These are phyloP conservation scores for Eragrostis tef DNA, from an alignment of 202 grass and related monocot genomes.

Conservation along the genomic window DNA sequence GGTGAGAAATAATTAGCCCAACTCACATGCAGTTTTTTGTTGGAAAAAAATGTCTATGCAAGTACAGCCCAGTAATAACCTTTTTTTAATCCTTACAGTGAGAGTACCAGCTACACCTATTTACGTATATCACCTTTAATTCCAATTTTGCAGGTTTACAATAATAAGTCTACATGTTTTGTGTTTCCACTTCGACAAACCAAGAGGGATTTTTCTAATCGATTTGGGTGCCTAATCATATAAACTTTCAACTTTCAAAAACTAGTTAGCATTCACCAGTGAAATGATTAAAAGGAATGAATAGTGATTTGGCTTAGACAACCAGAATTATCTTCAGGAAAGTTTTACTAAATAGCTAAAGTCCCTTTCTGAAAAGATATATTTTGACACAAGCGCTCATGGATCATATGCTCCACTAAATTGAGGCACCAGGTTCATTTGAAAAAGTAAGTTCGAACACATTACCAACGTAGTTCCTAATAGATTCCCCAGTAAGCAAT, in stretches of 20 bases:
- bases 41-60: not conserved
- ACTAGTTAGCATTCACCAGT: not conserved
- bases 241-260: not conserved
- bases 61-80: not conserved
- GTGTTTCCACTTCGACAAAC: not conserved
- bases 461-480: constrained; percentile 20
- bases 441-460: not conserved
- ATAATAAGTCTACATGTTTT: not conserved
- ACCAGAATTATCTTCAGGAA: constrained; percentile 16
- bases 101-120: not conserved
- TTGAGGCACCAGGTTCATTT: not conserved
- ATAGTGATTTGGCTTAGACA: not conserved
- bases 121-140: not conserved
- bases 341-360: constrained; percentile 33
- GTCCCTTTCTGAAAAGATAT: constrained; percentile 17
- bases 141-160: not conserved
- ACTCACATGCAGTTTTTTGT: not conserved
- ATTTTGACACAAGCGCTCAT: constrained; percentile 12
- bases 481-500: not conserved
- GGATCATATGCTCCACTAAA: constrained; percentile 46
- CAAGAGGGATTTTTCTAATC: not conserved
- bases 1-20: not conserved
- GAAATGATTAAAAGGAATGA: not conserved
- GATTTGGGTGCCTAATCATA: not conserved
- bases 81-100: not conserved